Evolutionary conservation across 2,329 filamentous ascomycete genomes (phyloP), one percentile per base, ranked within the genome.

Genomic region (Dothideomycetes sp.): DNA sequence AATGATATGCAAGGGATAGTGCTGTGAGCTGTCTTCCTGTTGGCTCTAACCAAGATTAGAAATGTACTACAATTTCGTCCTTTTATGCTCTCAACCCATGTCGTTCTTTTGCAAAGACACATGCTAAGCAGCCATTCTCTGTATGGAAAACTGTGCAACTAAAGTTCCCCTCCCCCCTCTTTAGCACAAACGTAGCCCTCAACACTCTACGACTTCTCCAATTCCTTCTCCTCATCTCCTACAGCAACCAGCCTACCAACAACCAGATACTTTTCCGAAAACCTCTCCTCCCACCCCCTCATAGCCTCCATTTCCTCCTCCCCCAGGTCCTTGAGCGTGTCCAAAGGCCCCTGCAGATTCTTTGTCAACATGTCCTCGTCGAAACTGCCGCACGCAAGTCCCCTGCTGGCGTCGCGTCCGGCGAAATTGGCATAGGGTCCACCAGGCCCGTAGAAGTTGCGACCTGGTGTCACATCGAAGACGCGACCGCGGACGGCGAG

Each of bases 391-490:
- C 77, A 84, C 1, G 91, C 89, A 44, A 98, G 66, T 1, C 91
- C 91, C 38, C 89, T 74, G 48, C 77, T 86, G 15, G 91, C 91
- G 62, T 98, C 91, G 30, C 88, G 72, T 1, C 91, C 91, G 0
- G 91, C 91, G 57, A 98, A 98, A 66, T 96, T 96, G 60, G 81
- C 80, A 61, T 98, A 98, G 2, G 89, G 87, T 0, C 89, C 89
- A 10, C 87, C 88, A 15, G 91, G 91, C 3, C 91, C 91, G 65
- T 98, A 98, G 63, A 96, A 96, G 68, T 93, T 88, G 55, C 81
- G 77, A 17, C 91, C 89, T 11, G 78, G 67, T 0, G 80, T 78
- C 17, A 96, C 89, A 58, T 98, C 91, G 59, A 95, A 96, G 47
- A 96, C 81, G 37, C 78, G 79, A 38, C 91, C 88, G 31, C 86